Conservation (phyloP, 2,329 filamentous ascomycete species). For the Didymella exigua region DNA sequence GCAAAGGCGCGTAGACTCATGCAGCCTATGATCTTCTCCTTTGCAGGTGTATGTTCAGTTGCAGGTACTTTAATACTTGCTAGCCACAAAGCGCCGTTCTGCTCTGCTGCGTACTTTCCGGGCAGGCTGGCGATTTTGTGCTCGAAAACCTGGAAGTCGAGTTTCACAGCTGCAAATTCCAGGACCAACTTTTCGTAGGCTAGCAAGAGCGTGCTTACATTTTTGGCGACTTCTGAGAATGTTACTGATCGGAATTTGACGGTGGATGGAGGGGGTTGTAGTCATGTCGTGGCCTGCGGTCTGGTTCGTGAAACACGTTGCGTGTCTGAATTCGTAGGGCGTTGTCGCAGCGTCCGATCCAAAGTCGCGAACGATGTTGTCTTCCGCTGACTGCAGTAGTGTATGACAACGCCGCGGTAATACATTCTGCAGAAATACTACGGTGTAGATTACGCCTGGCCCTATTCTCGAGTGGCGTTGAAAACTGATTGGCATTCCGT, state of each 20-base stretch:
- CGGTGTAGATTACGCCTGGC: not conserved
- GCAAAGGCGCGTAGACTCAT: conserved; percentile 55
- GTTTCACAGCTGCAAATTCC: conserved; percentile 54
- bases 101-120: conserved; percentile 57
- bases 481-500: not conserved
- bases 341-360: not conserved
- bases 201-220: no score
- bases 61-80: conserved; percentile 35
- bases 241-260: conserved; percentile 34
- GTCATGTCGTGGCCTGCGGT: not conserved
- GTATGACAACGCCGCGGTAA: not conserved
- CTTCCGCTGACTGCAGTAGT: not conserved
- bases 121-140: conserved; percentile 60
- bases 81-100: conserved; percentile 57
- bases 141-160: conserved; percentile 62
- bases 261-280: not conserved
- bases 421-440: not conserved
- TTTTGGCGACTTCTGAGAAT: conserved; percentile 52
- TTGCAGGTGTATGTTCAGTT: not conserved
- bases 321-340: not conserved
- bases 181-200: conserved; percentile 48
- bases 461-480: not conserved
- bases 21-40: conserved; percentile 53
- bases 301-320: not conserved
- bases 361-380: not conserved